Evolutionary conservation across 352 stramenopile species (phyloP), one percentile per base, ranked within the genome.

Genomic region (Pythium biforme): DNA sequence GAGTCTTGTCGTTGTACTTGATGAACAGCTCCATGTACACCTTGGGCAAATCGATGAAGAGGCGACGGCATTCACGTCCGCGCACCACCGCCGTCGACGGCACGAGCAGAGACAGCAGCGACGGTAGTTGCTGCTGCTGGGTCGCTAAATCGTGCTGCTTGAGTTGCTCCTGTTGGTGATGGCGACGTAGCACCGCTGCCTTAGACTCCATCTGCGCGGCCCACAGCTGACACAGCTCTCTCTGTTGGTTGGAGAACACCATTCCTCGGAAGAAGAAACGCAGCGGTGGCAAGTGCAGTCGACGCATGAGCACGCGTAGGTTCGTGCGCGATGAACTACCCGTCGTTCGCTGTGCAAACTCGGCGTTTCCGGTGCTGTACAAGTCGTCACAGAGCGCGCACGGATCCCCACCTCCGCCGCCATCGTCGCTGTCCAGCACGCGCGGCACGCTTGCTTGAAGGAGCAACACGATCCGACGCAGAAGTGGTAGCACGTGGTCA

Each of bases 21-120:
- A 94, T 83, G 59, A 91, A 92, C 19, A 94, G 56, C 15, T 90
- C 81, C 78, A 92, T 92, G 70, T 94, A 94, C 12, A 90, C 72
- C 11, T 78, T 76, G 11, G 86, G 83, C 29, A 94, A 59, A 1
- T 64, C 31, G 27, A 89, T 76, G 9, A 91, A 53, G 5, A 74
- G 53, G 7, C 54, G 50, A 14, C 45, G 43, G 9, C 37, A 14
- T 14, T 43, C 37, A 26, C 39, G 25, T 10, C 34, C 39, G 11
- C 39, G 3, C 23, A 23, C 12, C 29, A 10, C 20, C 23, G 45
- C 20, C 8, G 29, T 20, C 1, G 27, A 20, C 26, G 49, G 49
- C 27, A 55, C 49, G 19, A 55, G 53, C 25, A 33, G 27, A 2
- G 43, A 25, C 9, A 25, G 17, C 29, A 51, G 10, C 5, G 47